phyloP scores from a whole-genome alignment of 1,139 yeast genomes.

The Blastobotrys niveus region DNA sequence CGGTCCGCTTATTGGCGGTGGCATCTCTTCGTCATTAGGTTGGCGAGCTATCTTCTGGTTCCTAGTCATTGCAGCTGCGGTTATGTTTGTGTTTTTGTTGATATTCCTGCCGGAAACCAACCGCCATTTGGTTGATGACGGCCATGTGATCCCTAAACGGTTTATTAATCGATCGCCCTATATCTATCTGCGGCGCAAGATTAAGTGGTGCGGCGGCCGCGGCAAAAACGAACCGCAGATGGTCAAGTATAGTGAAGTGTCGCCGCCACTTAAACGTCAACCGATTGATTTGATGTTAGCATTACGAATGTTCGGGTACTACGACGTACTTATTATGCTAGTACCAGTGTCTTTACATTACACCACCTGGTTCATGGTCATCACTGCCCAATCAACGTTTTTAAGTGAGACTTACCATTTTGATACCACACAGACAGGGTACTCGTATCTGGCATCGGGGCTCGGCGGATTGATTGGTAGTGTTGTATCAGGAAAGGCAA shows the following conservation, averaged over 20 bases:
- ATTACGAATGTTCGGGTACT: slow-evolving; percentile 32
- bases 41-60: slow-evolving; percentile 81
- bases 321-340: slow-evolving; percentile 37
- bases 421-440: slow-evolving; percentile 51
- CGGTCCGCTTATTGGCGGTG: slow-evolving; percentile 73
- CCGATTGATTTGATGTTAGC: slow-evolving; percentile 36
- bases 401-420: slow-evolving; percentile 47
- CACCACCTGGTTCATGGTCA: slow-evolving; percentile 62
- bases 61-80: slow-evolving; percentile 55
- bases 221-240: slow-evolving; percentile 20
- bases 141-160: slow-evolving; percentile 46
- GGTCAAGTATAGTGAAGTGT: slow-evolving; percentile 24
- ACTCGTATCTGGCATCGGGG: slow-evolving; percentile 46
- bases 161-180: slow-evolving; percentile 43
- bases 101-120: slow-evolving; percentile 63
- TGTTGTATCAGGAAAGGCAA: slow-evolving; percentile 31
- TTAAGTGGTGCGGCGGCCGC: too few species aligned
- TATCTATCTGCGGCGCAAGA: slow-evolving; percentile 19
- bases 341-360: slow-evolving; percentile 58
- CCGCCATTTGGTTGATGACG: slow-evolving; percentile 62
- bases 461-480: slow-evolving; percentile 37
- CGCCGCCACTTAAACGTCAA: slow-evolving; percentile 31
- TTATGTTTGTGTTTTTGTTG: slow-evolving; percentile 32
- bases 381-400: slow-evolving; percentile 57
- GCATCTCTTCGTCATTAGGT: slow-evolving; percentile 49